Evolutionary conservation across 2,329 filamentous ascomycete species (phyloP), one percentile per base, ranked within the genome.

Genomic region (Pseudogymnoascus sp.): DNA sequence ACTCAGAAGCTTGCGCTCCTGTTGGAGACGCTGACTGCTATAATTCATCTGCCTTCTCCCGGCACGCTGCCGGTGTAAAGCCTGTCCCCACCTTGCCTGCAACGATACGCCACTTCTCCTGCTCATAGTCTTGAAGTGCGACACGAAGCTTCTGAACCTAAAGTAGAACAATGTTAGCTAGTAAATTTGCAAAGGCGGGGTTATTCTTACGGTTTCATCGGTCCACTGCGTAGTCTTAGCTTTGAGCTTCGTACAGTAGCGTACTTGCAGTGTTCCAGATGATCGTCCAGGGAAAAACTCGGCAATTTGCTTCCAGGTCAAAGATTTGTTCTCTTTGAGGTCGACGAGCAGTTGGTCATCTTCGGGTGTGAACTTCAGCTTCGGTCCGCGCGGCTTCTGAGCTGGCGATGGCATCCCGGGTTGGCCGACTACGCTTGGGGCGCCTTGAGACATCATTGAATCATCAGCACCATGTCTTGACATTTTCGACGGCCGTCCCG

Each of bases 281-380:
- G 90, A 95, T 64, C 93, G 83, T 1, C 92, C 93, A 0, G 93
- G 93, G 70, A 97, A 97, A 77, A 96, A 96, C 72, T 96, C 93
- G 63, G 92, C 91, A 72, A 97, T 97, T 79, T 97, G 93, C 77
- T 96, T 96, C 93, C 93, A 97, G 3, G 93, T 96, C 73, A 97
- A 80, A 72, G 91, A 93, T 76, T 95, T 96, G 72, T 95, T 93
- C 77, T 97, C 93, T 75, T 97, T 97, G 66, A 97, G 79, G 72
- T 96, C 90, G 63, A 96, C 88, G 62, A 97, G 81, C 59, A 96
- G 79, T 68, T 90, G 87, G 75, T 97, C 93, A 73, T 97, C 93
- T 75, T 96, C 92, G 8, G 90, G 87, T 0, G 92, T 96, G 73
- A 97, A 97, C 76, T 96, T 96, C 69, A 96, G 81, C 77, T 96